phyloP scores from a whole-genome alignment of 2,329 filamentous ascomycete species.

The Neofusicoccum laricinum region DNA sequence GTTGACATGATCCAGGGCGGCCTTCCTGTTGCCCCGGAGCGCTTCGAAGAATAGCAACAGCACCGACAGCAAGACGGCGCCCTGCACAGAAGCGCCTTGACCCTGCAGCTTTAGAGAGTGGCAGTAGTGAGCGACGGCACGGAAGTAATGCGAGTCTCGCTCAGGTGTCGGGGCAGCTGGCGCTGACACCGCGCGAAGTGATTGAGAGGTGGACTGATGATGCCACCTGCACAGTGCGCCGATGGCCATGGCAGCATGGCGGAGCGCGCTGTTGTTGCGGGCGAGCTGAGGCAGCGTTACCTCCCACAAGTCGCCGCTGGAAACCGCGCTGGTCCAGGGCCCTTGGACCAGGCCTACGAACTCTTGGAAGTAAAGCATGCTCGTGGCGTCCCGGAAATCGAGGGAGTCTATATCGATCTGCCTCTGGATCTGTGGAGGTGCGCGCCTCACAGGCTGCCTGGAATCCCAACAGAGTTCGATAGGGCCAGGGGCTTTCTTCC shows the following conservation, averaged over 20 bases:
- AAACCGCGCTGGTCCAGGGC: background rate
- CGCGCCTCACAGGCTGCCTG: background rate
- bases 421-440: background rate
- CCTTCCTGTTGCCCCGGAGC: background rate
- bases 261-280: background rate
- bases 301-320: background rate
- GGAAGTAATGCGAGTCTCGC: background rate
- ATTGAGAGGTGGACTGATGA: background rate
- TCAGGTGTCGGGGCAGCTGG: background rate
- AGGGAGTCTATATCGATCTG: background rate
- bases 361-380: constrained; percentile 4
- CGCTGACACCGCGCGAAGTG: background rate
- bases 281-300: background rate
- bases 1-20: background rate
- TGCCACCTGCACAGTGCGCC: background rate
- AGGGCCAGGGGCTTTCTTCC: background rate
- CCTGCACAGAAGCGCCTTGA: background rate
- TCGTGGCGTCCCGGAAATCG: background rate
- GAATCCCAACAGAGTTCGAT: background rate
- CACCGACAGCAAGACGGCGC: background rate
- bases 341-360: background rate
- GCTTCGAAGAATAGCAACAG: background rate
- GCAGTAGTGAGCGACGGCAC: background rate
- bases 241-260: background rate
- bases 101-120: background rate